Evolutionary conservation across 495 filamentous ascomycete genomes (phyloP).

Genomic region (Hypoxylon fragiforme): DNA sequence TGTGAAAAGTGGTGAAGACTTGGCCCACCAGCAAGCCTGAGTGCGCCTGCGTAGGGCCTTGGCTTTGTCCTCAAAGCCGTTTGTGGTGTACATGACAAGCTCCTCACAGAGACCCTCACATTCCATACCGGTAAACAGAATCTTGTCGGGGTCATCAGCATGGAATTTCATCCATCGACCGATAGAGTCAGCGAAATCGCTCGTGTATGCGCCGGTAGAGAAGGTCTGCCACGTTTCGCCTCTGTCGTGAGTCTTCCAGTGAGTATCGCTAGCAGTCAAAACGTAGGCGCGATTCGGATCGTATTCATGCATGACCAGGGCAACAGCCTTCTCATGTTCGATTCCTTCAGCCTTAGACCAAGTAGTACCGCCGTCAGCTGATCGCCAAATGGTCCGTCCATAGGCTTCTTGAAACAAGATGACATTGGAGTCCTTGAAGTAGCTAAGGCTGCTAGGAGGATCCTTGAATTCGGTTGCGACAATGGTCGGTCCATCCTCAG

Average conservation of each 20-base stretch:
- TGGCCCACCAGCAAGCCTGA: conserved; percentile 81
- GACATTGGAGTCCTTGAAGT: conserved; percentile 84
- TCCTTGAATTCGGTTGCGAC: conserved; percentile 60
- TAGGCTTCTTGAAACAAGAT: conserved; percentile 64
- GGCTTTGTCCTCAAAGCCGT: conserved; percentile 72
- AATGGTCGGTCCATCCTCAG: conserved; percentile 56
- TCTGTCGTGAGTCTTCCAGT: conserved; percentile 80
- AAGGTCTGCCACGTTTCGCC: conserved; percentile 81
- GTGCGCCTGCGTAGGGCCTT: conserved; percentile 65
- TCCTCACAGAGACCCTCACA: conserved; percentile 64
- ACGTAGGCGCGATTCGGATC: conserved; percentile 79
- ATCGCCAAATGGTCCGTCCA: conserved; percentile 65
- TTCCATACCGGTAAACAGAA: conserved; percentile 75
- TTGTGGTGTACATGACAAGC: conserved; percentile 73
- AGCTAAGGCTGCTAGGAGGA: conserved; percentile 66
- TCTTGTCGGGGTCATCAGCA: conserved; percentile 75
- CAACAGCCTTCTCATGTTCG: conserved; percentile 60
- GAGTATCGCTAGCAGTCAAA: conserved; percentile 62
- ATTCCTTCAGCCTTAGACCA: conserved; percentile 71
- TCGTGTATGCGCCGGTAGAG: conserved; percentile 54
- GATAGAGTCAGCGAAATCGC: conserved; percentile 48
- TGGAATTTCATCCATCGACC: conserved; percentile 67
- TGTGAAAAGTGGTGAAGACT: conserved; percentile 71
- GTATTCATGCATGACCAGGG: conserved; percentile 72
- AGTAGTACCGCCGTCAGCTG: conserved; percentile 72